Base-by-base conservation (phyloP, 352 stramenopile genomes). In the Phytopythium cucurbitacearum region DNA sequence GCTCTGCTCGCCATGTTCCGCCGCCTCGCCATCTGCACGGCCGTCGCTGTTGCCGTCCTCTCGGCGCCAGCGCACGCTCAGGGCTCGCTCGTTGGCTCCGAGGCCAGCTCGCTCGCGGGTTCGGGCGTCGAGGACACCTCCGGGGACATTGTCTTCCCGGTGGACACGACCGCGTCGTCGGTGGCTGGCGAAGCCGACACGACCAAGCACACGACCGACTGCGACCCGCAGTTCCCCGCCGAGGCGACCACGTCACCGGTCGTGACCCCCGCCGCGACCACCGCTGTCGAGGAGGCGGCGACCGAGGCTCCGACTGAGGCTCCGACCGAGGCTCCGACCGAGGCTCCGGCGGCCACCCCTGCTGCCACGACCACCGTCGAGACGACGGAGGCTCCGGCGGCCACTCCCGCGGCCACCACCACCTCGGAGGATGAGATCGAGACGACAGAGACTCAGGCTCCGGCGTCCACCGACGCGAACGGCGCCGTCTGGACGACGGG, bases 1-100 rank as follows among this genome's bases (percentile, higher is more conserved):
- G 15, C 34, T 16, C 37, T 15, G 34, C 46, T 42, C 48, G 15
- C 36, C 36, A 76, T 76, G 67, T 76, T 76, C 58, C 57, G 57
- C 39, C 68, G 67, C 45, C 39, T 73, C 32, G 60, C 60, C 46
- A 63, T 67, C 62, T 76, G 57, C 56, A 79, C 56, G 65, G 67
- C 51, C 61, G 65, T 65, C 62, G 53, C 72, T 28, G 56, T 68
- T 52, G 73, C 60, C 57, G 67, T 76, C 67, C 67, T 64, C 60
- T 71, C 60, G 48, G 58, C 51, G 32, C 36, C 59, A 51, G 63
- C 57, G 10, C 41, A 44, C 21, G 57, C 57, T 10, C 55, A 40
- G 13, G 59, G 56, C 21, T 28, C 21, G 21, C 21, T 28, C 21
- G 21, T 28, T 28, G 21, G 21, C 21, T 28, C 21, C 21, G 21